These are phyloP conservation scores for Ceratocystis diversiconidia DNA, from an alignment of 2,329 filamentous ascomycete genomes.

Conservation along the genomic window DNA sequence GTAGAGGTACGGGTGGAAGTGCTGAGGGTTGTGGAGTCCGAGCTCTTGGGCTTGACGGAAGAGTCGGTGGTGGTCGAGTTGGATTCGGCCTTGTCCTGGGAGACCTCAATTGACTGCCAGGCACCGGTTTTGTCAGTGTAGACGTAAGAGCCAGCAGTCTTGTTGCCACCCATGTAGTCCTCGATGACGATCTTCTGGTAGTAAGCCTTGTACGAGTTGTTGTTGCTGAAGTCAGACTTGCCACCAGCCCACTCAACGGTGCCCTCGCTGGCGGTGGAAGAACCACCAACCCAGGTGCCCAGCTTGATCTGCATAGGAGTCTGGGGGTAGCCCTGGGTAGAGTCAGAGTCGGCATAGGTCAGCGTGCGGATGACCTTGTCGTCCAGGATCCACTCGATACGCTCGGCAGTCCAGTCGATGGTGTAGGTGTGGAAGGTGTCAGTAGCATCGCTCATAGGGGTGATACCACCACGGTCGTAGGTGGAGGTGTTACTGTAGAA, in stretches of 20 bases:
- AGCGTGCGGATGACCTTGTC: constrained; percentile 47
- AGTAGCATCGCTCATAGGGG: constrained; percentile 37
- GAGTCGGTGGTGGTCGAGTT: constrained; percentile 10
- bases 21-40: constrained; percentile 3
- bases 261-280: constrained; percentile 45
- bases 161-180: constrained; percentile 31
- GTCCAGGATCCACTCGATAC: constrained; percentile 52
- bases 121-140: constrained; percentile 31
- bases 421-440: constrained; percentile 48
- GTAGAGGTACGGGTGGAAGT: constrained; percentile 13
- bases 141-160: constrained; percentile 29
- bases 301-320: constrained; percentile 59
- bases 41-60: constrained; percentile 4
- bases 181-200: constrained; percentile 33
- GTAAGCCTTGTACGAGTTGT: constrained; percentile 29
- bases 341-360: constrained; percentile 42
- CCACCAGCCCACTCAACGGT: constrained; percentile 61
- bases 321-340: constrained; percentile 50
- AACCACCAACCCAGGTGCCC: constrained; percentile 51
- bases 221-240: constrained; percentile 31
- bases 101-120: constrained; percentile 30
- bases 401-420: constrained; percentile 52
- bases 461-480: constrained; percentile 48
- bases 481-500: constrained; percentile 37
- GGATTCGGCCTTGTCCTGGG: constrained; percentile 15